Evolutionary conservation across 2,329 filamentous ascomycete genomes (phyloP).

Genomic region (Fusarium annulatum): DNA sequence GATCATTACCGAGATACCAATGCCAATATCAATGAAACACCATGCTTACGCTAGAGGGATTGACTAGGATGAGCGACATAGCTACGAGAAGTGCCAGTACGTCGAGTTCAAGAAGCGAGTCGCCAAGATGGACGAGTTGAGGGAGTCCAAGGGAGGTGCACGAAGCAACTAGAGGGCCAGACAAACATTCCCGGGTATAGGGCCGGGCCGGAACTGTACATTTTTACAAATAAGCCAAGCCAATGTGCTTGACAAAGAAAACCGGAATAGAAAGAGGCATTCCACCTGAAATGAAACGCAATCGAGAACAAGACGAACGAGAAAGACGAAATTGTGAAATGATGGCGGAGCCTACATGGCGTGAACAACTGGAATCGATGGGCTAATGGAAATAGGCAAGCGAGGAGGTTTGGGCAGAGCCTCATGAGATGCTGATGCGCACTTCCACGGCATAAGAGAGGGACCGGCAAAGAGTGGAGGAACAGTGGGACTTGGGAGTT

Average conservation of each 20-base stretch:
- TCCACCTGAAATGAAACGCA: slow-evolving; percentile 34
- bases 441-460: slow-evolving; percentile 27
- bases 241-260: slow-evolving; percentile 36
- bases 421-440: slow-evolving; percentile 39
- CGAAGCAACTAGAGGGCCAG: slow-evolving; percentile 78
- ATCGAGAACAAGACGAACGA: slow-evolving; percentile 9
- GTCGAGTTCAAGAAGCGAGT: slow-evolving; percentile 98
- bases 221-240: slow-evolving; percentile 46
- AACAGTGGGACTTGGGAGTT: slow-evolving; percentile 26
- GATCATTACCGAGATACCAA: slow-evolving; percentile 24
- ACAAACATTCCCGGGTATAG: slow-evolving; percentile 18
- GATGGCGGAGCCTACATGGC: slow-evolving; percentile 30
- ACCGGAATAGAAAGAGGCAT: slow-evolving; percentile 44
- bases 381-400: slow-evolving; percentile 41
- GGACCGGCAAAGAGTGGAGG: slow-evolving; percentile 39
- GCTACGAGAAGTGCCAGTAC: slow-evolving; percentile 99
- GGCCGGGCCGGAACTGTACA: slow-evolving; percentile 46
- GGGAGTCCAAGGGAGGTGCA: slow-evolving; percentile 83
- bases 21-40: slow-evolving; percentile 14
- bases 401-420: slow-evolving; percentile 34
- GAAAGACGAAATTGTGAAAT: slow-evolving; percentile 17
- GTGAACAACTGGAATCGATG: slow-evolving; percentile 42
- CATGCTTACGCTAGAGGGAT: slow-evolving; percentile 37
- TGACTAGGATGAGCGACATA: slow-evolving; percentile 88
- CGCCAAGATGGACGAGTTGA: slow-evolving; percentile 97